phyloP scores from a whole-genome alignment of 805 yeast genomes.

The Ogataea trehalophila region DNA sequence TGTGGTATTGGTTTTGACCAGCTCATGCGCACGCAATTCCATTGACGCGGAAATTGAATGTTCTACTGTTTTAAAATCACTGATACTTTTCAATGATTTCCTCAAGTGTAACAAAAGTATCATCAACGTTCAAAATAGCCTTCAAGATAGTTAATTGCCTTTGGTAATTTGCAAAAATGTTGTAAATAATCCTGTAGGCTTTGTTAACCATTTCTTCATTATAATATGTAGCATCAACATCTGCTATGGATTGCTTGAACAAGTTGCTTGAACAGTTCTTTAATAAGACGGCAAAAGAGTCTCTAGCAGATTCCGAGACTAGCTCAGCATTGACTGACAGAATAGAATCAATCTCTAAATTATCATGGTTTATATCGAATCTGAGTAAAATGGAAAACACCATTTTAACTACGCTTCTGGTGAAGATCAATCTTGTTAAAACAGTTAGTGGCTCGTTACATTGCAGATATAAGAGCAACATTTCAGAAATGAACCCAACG shows the following conservation, averaged over 20 bases:
- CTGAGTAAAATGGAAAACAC: constrained; percentile 21
- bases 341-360: constrained; percentile 20
- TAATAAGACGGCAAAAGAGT: constrained; percentile 2
- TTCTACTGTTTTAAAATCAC: constrained; percentile 11
- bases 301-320: constrained; percentile 5
- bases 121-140: constrained; percentile 23
- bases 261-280: constrained; percentile 16
- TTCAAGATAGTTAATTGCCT: constrained; percentile 29
- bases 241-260: constrained; percentile 16
- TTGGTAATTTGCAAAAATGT: constrained; percentile 28
- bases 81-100: constrained; percentile 15
- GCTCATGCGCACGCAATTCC: constrained; percentile 5
- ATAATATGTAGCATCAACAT: constrained; percentile 28
- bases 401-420: constrained; percentile 19
- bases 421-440: constrained; percentile 21
- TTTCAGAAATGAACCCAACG: constrained; percentile 36
- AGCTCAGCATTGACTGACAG: constrained; percentile 4
- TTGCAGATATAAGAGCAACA: constrained; percentile 37
- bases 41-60: constrained; percentile 17
- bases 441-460: constrained; percentile 40
- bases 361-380: constrained; percentile 6
- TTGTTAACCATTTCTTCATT: constrained; percentile 33
- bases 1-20: constrained; percentile 26
- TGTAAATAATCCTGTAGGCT: constrained; percentile 33
- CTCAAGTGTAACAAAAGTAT: constrained; percentile 20